Evolutionary conservation across 192 early-diverging fungal species (phyloP), one percentile per base, ranked within the genome.

Genomic region (Linnemannia exigua): DNA sequence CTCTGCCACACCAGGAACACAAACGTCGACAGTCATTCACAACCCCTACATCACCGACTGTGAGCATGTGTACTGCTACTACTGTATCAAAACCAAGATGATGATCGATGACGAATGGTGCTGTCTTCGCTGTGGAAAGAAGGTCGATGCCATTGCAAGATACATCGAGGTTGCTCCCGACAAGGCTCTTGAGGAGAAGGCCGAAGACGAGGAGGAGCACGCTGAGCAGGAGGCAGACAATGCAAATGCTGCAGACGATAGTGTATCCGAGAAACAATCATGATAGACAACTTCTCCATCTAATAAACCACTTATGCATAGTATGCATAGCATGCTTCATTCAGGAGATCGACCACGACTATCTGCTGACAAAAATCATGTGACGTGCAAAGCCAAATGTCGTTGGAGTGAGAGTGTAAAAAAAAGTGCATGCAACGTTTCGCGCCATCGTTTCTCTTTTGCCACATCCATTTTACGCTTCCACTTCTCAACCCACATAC

Each of bases 31-130:
- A n/a, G 79, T 87, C 6, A 74, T 83, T 36, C 88, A 91, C 20
- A 96, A 94, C 67, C 94, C 98, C 25, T 96, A 97, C 76, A 84
- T 89, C 22, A 92, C 97, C 2, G 92, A 94, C 71, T 99, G 98
- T 80, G 95, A 94, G 0, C 97, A 99, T 69, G 61, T 90, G 1
- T 99, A 94, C 82, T 99, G 98, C 87, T 99, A 99, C 77, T 96
- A 96, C 75, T 99, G 98, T 81, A 89, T 99, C 52, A 93, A 92
- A 88, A 95, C 88, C 63, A 92, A 92, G 81, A 90, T 95, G 88
- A 90, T 95, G 76, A 88, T 95, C 22, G 93, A 95, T 75, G 95
- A 91, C 41, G 93, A 93, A 48, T 97, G 94, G 90, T 76, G 90
- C 50, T 97, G 96, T 81, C 87, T 95, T 88, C 91, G 96, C 19